Evolutionary conservation across 768 basidiomycete species (phyloP).

Genomic region (Lactifluus piperatus): DNA sequence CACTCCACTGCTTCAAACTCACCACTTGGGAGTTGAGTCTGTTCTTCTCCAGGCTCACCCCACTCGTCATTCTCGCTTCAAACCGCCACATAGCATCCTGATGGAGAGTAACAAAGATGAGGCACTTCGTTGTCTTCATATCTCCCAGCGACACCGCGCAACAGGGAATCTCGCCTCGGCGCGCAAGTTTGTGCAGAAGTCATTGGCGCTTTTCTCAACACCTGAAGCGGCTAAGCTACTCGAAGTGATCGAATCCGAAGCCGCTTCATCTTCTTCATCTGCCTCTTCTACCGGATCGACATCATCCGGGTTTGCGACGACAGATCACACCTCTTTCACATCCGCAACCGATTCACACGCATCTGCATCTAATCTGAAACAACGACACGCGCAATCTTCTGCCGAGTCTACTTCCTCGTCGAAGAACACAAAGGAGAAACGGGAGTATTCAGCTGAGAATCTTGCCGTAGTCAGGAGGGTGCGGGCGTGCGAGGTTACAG

Average conservation of each 20-base stretch:
- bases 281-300: constrained; percentile 28
- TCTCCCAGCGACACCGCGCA: constrained; percentile 68
- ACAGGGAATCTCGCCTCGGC: constrained; percentile 68
- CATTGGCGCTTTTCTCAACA: constrained; percentile 72
- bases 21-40: not conserved
- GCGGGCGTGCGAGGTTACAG: constrained; percentile 73
- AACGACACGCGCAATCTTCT: constrained; percentile 38
- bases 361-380: constrained; percentile 63
- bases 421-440: constrained; percentile 29
- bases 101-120: constrained; percentile 93
- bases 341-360: constrained; percentile 61
- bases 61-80: not conserved
- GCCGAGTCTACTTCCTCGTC: constrained; percentile 38
- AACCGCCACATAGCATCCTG: not conserved
- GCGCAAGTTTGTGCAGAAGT: constrained; percentile 85
- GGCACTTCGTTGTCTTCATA: constrained; percentile 69
- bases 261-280: constrained; percentile 28
- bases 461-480: constrained; percentile 77
- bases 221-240: constrained; percentile 65
- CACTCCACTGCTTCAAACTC: not conserved
- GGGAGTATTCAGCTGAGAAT: constrained; percentile 85
- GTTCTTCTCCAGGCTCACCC: not conserved
- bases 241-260: constrained; percentile 52
- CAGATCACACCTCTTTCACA: constrained; percentile 34
- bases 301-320: constrained; percentile 27